Conservation (phyloP, 768 basidiomycete species). For the Amanita muscaria region DNA sequence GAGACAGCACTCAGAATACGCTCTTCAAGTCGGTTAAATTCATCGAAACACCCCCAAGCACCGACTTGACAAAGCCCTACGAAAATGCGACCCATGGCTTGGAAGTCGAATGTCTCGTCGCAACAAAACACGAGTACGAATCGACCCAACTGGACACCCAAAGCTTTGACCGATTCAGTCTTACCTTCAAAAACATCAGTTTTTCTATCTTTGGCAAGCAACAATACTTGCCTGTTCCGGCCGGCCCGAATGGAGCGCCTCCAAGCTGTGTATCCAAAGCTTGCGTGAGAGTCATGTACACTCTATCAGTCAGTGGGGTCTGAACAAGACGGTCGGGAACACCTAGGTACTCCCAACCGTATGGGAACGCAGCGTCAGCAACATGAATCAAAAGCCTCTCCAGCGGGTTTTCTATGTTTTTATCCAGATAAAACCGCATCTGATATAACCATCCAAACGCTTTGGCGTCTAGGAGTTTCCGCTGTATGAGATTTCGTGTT, state of each 20-base stretch:
- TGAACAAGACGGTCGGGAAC: slow-evolving; percentile 96
- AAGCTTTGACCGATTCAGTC: slow-evolving; percentile 98
- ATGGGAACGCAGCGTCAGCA: slow-evolving; percentile 89
- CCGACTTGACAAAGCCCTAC: slow-evolving; percentile 98
- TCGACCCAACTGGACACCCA: slow-evolving; percentile 93
- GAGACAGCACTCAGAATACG: slow-evolving; percentile 96
- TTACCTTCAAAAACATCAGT: slow-evolving; percentile 51
- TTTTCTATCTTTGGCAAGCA: slow-evolving; percentile 1
- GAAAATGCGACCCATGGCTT: slow-evolving; percentile 99
- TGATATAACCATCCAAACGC: slow-evolving; percentile 93
- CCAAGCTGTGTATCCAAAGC: slow-evolving; percentile 92
- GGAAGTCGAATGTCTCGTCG: slow-evolving; percentile 99
- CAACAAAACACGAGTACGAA: slow-evolving; percentile 99
- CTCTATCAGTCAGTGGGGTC: slow-evolving; percentile 94
- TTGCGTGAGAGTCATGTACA: slow-evolving; percentile 94
- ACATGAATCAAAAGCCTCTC: slow-evolving; percentile 74
- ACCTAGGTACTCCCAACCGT: slow-evolving; percentile 98
- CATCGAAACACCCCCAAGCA: slow-evolving; percentile 98
- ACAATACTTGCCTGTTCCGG: slow-evolving; percentile 73
- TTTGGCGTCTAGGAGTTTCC: slow-evolving; percentile 52
- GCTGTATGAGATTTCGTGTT: slow-evolving; percentile 66
- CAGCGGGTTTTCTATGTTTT: slow-evolving; percentile 59
- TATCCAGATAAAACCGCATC: slow-evolving; percentile 95
- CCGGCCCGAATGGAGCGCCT: slow-evolving; percentile 96
- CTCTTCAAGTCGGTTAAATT: slow-evolving; percentile 97